Percentiles rank a stretch among this genome's conserved stretches.
Evolutionary conservation across 306 rosid genomes (phyloP).

Genomic region (Cyamopsis tetragonoloba): DNA sequence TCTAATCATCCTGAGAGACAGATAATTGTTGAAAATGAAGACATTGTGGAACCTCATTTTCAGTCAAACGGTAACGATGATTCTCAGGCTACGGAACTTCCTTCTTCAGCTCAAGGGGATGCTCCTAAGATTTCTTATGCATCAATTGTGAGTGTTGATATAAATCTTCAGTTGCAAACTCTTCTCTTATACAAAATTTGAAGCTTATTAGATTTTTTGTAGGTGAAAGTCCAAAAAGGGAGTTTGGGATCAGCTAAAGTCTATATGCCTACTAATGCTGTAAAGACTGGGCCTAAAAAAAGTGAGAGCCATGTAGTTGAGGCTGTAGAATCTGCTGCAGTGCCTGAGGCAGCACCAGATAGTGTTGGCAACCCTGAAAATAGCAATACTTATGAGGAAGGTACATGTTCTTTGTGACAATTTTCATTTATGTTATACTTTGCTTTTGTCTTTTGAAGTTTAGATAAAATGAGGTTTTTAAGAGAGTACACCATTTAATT

Average conservation of each 20-base stretch:
- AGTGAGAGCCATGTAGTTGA: conserved; percentile 34
- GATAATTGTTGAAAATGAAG: conserved; percentile 34
- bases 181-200: conserved; percentile 15
- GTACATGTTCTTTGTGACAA: conserved; percentile 31
- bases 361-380: conserved; percentile 35
- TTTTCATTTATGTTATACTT: neutral
- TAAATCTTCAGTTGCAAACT: conserved; percentile 11
- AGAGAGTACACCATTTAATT: neutral
- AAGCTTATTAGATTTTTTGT: conserved; percentile 32
- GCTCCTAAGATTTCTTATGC: conserved; percentile 74
- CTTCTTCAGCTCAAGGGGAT: conserved; percentile 44
- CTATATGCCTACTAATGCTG: conserved; percentile 53
- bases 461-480: conserved; percentile 1
- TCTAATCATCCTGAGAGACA: conserved; percentile 41
- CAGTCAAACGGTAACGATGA: conserved; percentile 50
- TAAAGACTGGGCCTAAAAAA: conserved; percentile 39
- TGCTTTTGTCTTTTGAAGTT: neutral
- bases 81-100: conserved; percentile 36
- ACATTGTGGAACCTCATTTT: conserved; percentile 33
- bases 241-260: conserved; percentile 42
- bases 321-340: conserved; percentile 33
- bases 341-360: conserved; percentile 42
- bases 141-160: conserved; percentile 55
- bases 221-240: conserved; percentile 68
- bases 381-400: conserved; percentile 51